These are phyloP conservation scores for Ophiostoma populinum DNA, from an alignment of 2,329 filamentous ascomycete species.

Conservation along the genomic window DNA sequence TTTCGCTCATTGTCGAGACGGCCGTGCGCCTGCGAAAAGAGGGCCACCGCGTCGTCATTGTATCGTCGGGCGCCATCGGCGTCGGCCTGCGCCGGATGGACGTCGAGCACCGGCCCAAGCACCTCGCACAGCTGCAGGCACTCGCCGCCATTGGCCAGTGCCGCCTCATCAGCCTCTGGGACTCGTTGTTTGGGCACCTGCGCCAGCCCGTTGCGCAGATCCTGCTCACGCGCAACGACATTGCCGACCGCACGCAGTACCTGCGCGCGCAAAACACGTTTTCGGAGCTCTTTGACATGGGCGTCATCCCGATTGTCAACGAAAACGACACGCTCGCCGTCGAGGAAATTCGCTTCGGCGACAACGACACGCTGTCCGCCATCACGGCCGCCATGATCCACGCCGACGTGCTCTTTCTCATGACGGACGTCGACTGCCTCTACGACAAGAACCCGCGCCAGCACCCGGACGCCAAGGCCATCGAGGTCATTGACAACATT, in stretches of 20 bases:
- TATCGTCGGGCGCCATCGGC: slow-evolving; percentile 92
- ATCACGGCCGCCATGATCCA: slow-evolving; percentile 97
- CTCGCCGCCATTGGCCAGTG: slow-evolving; percentile 93
- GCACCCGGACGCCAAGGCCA: slow-evolving; percentile 70
- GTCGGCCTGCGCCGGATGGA: slow-evolving; percentile 86
- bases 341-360: slow-evolving; percentile 97
- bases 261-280: slow-evolving; percentile 95
- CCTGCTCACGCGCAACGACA: slow-evolving; percentile 84
- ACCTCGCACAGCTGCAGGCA: slow-evolving; percentile 79
- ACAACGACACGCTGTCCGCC: slow-evolving; percentile 93
- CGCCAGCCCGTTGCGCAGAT: slow-evolving; percentile 89
- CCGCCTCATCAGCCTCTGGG: slow-evolving; percentile 87
- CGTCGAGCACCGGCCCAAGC: slow-evolving; percentile 70
- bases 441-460: slow-evolving; percentile 91
- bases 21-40: slow-evolving; percentile 72
- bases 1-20: slow-evolving; percentile 88
- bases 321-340: slow-evolving; percentile 96
- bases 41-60: slow-evolving; percentile 87
- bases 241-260: slow-evolving; percentile 89
- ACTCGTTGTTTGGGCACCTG: slow-evolving; percentile 75
- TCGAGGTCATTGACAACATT: slow-evolving; percentile 87
- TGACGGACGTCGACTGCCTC: slow-evolving; percentile 96
- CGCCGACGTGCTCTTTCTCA: slow-evolving; percentile 89
- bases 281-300: slow-evolving; percentile 76
- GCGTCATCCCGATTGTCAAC: slow-evolving; percentile 95